Percentiles rank a stretch among this genome's conserved stretches.
phyloP scores from a whole-genome alignment of 2,329 filamentous ascomycete genomes.

The Fusarium papillatum region DNA sequence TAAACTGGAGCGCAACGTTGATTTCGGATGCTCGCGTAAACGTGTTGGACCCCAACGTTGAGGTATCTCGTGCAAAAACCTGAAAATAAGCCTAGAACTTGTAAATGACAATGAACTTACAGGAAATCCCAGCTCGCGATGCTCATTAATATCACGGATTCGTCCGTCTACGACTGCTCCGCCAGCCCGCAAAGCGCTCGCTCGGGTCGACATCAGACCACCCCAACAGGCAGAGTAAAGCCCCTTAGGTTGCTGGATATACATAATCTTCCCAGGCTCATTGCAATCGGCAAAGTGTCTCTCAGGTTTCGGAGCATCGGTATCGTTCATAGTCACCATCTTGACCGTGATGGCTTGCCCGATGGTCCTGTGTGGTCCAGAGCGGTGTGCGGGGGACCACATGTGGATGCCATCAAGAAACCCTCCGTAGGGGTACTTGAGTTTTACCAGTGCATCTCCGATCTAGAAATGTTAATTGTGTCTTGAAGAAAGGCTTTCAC shows the following conservation, averaged over 20 bases:
- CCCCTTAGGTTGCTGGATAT: slow-evolving; percentile 45
- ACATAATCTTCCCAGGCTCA: slow-evolving; percentile 41
- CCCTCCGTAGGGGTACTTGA: slow-evolving; percentile 42
- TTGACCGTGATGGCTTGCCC: slow-evolving; percentile 47
- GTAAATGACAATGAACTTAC: background rate
- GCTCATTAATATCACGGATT: slow-evolving; percentile 13
- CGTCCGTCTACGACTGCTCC: slow-evolving; percentile 44
- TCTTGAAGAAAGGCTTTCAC: background rate
- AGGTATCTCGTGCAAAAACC: slow-evolving; percentile 4
- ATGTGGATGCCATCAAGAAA: slow-evolving; percentile 43
- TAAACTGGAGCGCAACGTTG: background rate
- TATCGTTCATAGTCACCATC: slow-evolving; percentile 43
- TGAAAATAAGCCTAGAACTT: background rate
- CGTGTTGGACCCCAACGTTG: background rate
- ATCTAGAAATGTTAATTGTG: slow-evolving; percentile 8
- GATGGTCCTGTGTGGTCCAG: slow-evolving; percentile 21
- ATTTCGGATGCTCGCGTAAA: slow-evolving; percentile 1
- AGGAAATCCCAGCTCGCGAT: background rate
- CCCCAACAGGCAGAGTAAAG: slow-evolving; percentile 45
- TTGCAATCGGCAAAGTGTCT: slow-evolving; percentile 46
- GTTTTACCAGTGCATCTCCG: slow-evolving; percentile 44
- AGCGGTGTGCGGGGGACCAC: slow-evolving; percentile 32
- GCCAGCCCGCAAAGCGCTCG: slow-evolving; percentile 39
- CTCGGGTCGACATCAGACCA: slow-evolving; percentile 45
- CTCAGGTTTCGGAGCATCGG: slow-evolving; percentile 38